phyloP scores from a whole-genome alignment of 495 filamentous ascomycete genomes.

The Aspergillus nidulans region DNA sequence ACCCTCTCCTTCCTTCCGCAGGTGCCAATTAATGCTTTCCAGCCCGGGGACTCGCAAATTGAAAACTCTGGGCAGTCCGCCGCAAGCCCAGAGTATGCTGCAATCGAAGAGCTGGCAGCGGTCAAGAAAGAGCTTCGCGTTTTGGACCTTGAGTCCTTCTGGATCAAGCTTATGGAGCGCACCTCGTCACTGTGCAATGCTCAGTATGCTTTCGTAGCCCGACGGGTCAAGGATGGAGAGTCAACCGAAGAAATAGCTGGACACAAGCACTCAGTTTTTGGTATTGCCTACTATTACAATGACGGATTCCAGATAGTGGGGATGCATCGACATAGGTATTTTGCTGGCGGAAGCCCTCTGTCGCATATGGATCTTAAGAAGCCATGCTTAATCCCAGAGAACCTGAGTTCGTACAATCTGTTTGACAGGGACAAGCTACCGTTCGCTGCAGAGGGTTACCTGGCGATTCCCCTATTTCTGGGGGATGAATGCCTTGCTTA shows the following conservation, averaged over 20 bases:
- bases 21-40: constrained; percentile 35
- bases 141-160: constrained; percentile 59
- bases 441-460: constrained; percentile 62
- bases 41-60: constrained; percentile 49
- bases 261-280: constrained; percentile 57
- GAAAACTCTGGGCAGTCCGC: constrained; percentile 44
- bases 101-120: constrained; percentile 56
- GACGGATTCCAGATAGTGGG: constrained; percentile 53
- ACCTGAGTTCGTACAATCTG: constrained; percentile 53
- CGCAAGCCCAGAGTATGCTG: constrained; percentile 52
- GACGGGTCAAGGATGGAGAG: constrained; percentile 59
- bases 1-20: constrained; percentile 34
- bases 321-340: constrained; percentile 58
- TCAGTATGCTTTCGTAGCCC: constrained; percentile 69
- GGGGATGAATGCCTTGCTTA: constrained; percentile 68
- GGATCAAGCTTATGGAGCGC: constrained; percentile 62
- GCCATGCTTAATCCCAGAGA: constrained; percentile 66
- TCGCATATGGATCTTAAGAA: constrained; percentile 70
- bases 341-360: constrained; percentile 60
- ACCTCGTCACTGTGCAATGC: constrained; percentile 59
- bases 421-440: constrained; percentile 59
- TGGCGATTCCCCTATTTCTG: constrained; percentile 68
- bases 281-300: constrained; percentile 65
- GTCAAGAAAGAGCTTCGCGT: constrained; percentile 57
- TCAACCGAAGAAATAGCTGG: constrained; percentile 33